Evolutionary conservation across 805 yeast species (phyloP), one percentile per base, ranked within the genome.

Genomic region (Ogataea populi-albae): DNA sequence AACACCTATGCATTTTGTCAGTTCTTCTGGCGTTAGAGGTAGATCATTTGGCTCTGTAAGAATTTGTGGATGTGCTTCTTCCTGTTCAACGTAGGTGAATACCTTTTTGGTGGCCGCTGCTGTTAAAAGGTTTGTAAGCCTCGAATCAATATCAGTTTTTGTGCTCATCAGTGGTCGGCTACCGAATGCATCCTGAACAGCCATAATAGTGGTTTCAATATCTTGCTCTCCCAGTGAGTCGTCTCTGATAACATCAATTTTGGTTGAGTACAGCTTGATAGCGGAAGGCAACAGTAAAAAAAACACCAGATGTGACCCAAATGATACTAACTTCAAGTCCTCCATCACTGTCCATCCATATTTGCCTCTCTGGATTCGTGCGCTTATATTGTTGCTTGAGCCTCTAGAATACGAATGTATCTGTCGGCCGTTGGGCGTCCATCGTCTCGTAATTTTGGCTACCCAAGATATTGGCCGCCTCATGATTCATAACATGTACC

Each of bases 271-370:
- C 34, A 52, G 46, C 32, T 54, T 47, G 20, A 55, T 47, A 11
- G 53, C 30, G 5, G 58, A 54, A 17, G 62, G 62, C 12, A 57
- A 32, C 5, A 57, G 29, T 50, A 55, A 42, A 26, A 55, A 55
- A 41, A 57, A 57, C 6, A 57, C 49, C 31, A 57, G 35, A 41
- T 57, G 62, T 5, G 62, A 57, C 3, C 61, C 50, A 45, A 54
- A 57, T 5, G 62, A 57, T 19, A 54, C 46, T 6, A 57, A 35
- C 33, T 55, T 54, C 15, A 57, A 28, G 31, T 55, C 61, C 29
- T 55, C 59, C 32, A 41, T 49, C 8, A 47, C 52, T 14, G 51
- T 44, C 61, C 61, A 57, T 22, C 40, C 42, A 17, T 28, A 23
- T 17, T 27, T 27, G 20, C 9, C 17, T 27, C 21, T 7, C 15